Conservation (phyloP, 139 green algal genomes). For the Closterium sp. region DNA sequence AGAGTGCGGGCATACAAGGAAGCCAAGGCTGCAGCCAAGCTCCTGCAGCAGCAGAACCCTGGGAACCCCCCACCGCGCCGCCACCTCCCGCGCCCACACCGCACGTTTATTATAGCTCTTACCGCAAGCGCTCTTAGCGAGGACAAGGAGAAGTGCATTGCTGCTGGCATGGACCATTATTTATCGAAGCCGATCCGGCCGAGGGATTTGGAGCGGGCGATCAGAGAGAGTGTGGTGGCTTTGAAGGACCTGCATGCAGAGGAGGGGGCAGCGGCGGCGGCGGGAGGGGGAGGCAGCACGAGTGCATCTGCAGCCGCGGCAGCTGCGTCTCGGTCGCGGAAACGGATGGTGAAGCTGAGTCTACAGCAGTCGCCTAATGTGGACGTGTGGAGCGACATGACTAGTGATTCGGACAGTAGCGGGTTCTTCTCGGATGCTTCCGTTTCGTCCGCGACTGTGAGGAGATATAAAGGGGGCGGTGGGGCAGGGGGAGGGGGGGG, state of each 20-base stretch:
- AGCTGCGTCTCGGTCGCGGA: not conserved
- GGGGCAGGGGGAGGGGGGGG: too few species aligned
- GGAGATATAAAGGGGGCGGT: not conserved
- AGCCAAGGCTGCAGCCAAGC: not conserved
- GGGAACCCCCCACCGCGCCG: not conserved
- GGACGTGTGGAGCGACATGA: not conserved
- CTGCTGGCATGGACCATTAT: constrained; percentile 33
- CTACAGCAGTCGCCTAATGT: not conserved
- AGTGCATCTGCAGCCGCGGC: not conserved
- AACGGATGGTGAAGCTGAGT: not conserved
- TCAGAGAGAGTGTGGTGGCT: not conserved
- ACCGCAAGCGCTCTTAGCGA: constrained; percentile 21
- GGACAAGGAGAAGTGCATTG: constrained; percentile 29
- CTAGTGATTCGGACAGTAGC: not conserved
- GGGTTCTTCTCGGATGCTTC: not conserved
- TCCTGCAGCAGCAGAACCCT: not conserved
- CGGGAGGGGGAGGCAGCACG: not conserved
- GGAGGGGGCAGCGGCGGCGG: not conserved
- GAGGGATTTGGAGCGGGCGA: constrained; percentile 23
- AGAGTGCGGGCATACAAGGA: not conserved
- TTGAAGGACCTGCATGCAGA: not conserved
- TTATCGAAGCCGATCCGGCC: constrained; percentile 26
- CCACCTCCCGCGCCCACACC: not conserved
- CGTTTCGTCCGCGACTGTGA: not conserved
- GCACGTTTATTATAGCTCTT: constrained; percentile 43